Evolutionary conservation across 768 basidiomycete genomes (phyloP), one percentile per base, ranked within the genome.

Genomic region (Termitomyces bulborhizus): DNA sequence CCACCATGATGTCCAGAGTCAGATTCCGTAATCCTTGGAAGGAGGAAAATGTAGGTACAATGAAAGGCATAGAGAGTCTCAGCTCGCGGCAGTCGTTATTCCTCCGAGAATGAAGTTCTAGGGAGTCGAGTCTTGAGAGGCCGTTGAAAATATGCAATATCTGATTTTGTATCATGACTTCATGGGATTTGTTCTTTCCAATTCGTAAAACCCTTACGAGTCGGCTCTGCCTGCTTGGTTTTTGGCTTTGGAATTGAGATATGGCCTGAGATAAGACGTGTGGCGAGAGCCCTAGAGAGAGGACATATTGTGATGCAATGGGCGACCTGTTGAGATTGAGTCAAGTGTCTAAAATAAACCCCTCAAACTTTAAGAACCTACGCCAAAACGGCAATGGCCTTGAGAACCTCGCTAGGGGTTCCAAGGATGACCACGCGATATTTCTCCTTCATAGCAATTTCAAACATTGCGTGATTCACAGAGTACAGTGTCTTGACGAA

Each of bases 1-100:
- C 65, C 37, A 68, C 15, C 7, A 67, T 59, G 24, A 67, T 54
- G 34, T 54, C 53, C 24, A 68, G 53, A 12, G 60, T 58, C 12
- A 67, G 56, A 12, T 46, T 43, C 11, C 41, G 60, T 29, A 68
- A 47, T 37, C 12, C 46, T 27, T 24, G 42, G 13, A 47, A 48
- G 24, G 39, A 48, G 15, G 15, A 7, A 7, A 48, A 39, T 4
- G 46, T n/a, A 18, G 46, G 40, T 7, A 32, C 6, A 24, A 55
- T 31, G 13, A 34, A 29, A 21, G 16, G 21, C 31, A 55, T 48
- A 12, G 46, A 40, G 21, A 24, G 12, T 40, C 21, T 18, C 3
- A 55, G 42, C 15, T 44, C 48, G 2, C 27, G 54, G 40, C 47
- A 50, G 24, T 49, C 13, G 8, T 2, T 36, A 40, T 24, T n/a